Conservation (phyloP, 305 asterid genomes). For the Fraxinus ornus region DNA sequence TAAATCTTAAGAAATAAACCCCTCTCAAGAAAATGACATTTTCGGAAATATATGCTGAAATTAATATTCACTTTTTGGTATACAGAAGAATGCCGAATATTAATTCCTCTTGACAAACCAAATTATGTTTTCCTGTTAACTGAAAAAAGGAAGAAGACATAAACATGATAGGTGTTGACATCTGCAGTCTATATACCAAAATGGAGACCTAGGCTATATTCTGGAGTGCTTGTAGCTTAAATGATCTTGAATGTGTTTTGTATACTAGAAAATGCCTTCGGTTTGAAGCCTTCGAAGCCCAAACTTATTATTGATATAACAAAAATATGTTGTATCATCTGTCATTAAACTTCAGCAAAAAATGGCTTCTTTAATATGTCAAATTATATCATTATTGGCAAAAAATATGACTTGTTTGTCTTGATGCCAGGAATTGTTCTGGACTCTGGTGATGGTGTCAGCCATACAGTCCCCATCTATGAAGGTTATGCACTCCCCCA, state of each 20-base stretch:
- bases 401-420: not conserved
- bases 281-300: not conserved
- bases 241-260: not conserved
- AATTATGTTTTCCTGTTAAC: not conserved
- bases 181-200: not conserved
- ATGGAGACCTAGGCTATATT: not conserved
- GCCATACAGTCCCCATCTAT: constrained; percentile 74
- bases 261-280: not conserved
- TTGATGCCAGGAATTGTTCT: constrained; percentile 57
- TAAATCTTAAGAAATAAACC: not conserved
- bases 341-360: not conserved
- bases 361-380: not conserved
- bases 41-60: not conserved
- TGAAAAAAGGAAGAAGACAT: not conserved
- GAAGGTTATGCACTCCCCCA: constrained; percentile 78
- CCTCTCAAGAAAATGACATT: not conserved
- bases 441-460: constrained; percentile 78
- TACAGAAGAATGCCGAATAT: not conserved
- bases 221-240: not conserved
- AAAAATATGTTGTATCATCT: not conserved
- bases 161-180: not conserved
- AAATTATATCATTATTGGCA: not conserved
- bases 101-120: not conserved
- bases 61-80: not conserved
- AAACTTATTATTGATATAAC: not conserved